phyloP scores from a whole-genome alignment of 2,329 filamentous ascomycete genomes.

The Acephala macrosclerotiorum region DNA sequence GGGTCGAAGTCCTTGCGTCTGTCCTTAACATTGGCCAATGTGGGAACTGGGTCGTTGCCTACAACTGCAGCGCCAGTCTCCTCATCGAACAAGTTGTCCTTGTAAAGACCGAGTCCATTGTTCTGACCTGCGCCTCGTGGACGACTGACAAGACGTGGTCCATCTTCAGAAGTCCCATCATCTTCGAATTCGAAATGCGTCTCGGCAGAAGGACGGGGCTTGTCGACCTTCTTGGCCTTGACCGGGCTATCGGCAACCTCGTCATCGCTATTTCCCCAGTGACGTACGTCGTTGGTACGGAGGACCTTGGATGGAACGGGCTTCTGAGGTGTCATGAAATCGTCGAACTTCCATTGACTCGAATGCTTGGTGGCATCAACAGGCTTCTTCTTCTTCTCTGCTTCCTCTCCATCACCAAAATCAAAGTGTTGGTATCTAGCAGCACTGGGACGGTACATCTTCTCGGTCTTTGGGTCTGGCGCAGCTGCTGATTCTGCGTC shows the following conservation, averaged over 20 bases:
- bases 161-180: conserved; percentile 66
- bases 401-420: conserved; percentile 69
- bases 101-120: conserved; percentile 75
- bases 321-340: conserved; percentile 87
- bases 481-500: conserved; percentile 62
- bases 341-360: conserved; percentile 86
- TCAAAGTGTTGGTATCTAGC: conserved; percentile 89
- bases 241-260: conserved; percentile 64
- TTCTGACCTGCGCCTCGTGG: conserved; percentile 67
- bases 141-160: conserved; percentile 53
- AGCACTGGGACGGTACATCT: conserved; percentile 68
- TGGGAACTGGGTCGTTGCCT: conserved; percentile 34
- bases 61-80: conserved; percentile 35
- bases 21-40: conserved; percentile 74
- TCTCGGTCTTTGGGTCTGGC: conserved; percentile 50
- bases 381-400: conserved; percentile 34
- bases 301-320: conserved; percentile 62
- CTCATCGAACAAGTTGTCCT: conserved; percentile 73
- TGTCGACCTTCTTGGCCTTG: conserved; percentile 64
- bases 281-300: conserved; percentile 74
- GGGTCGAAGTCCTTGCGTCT: conserved; percentile 79
- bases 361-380: conserved; percentile 65
- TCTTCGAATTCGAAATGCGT: conserved; percentile 87
- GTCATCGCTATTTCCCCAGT: conserved; percentile 79
- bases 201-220: conserved; percentile 80